Conservation (phyloP, 73 alveolate species). For the Paramecium primaurelia region DNA sequence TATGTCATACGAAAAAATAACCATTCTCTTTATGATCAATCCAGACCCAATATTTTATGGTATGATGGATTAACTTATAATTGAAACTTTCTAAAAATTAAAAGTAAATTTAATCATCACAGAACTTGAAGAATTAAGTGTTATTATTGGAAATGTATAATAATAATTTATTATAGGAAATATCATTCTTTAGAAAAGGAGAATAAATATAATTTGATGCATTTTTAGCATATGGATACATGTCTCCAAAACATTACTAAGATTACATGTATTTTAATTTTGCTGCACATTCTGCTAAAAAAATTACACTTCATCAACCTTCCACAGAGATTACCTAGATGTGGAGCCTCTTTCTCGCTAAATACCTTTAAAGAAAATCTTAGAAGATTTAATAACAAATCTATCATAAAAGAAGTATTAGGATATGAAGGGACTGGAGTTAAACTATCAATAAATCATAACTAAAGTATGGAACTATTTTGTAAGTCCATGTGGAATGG, state of each 20-base stretch:
- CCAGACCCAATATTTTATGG: slow-evolving; percentile 24
- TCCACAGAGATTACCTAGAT: not conserved
- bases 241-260: not conserved
- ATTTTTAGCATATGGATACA: not conserved
- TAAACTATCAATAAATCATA: not conserved
- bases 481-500: not conserved
- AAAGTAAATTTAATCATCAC: not conserved
- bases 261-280: not conserved
- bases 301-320: not conserved
- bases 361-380: not conserved
- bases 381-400: not conserved
- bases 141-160: not conserved
- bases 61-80: not conserved
- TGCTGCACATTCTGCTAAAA: not conserved
- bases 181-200: not conserved
- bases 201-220: not conserved
- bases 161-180: not conserved
- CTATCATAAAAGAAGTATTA: not conserved
- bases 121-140: not conserved
- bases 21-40: not conserved
- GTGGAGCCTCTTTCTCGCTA: not conserved
- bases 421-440: slow-evolving; percentile 33
- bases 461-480: not conserved
- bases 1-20: not conserved
- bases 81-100: not conserved